Percentiles rank a stretch among this genome's conserved stretches.
Evolutionary conservation across 352 stramenopile species (phyloP).

Genomic region (Phytophthora syringae): DNA sequence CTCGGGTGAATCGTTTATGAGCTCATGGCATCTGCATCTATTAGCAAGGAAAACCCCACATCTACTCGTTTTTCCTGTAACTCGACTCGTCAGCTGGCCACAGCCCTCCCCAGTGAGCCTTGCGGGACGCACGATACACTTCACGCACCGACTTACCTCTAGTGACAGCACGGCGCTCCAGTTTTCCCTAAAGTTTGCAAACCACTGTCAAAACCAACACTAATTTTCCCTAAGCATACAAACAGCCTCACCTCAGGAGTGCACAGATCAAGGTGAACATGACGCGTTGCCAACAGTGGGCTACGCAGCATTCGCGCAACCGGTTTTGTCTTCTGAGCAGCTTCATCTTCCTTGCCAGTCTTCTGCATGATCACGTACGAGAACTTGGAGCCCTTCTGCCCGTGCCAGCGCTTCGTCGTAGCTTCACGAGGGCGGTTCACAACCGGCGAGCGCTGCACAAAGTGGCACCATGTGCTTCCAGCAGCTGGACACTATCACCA

Average conservation of each 20-base stretch:
- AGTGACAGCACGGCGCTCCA: constrained; percentile 81
- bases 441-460: constrained; percentile 80
- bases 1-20: not conserved
- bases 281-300: constrained; percentile 74
- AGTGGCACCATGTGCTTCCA: constrained; percentile 87
- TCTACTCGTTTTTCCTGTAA: constrained; percentile 59
- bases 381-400: constrained; percentile 88
- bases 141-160: constrained; percentile 78
- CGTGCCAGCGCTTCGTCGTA: constrained; percentile 83
- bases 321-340: constrained; percentile 29
- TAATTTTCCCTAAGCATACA: not conserved
- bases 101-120: constrained; percentile 80
- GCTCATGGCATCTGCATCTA: constrained; percentile 22
- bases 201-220: constrained; percentile 10
- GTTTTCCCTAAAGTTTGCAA: constrained; percentile 50
- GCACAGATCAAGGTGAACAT: constrained; percentile 86
- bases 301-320: constrained; percentile 72
- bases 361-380: constrained; percentile 88
- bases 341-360: constrained; percentile 32
- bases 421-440: constrained; percentile 77
- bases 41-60: constrained; percentile 13
- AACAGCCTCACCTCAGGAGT: constrained; percentile 59
- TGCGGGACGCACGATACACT: constrained; percentile 82
- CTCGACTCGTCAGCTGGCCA: constrained; percentile 76
- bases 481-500: constrained; percentile 60